These are phyloP conservation scores for Pythium utonaiense DNA, from an alignment of 352 stramenopile species.

Conservation along the genomic window DNA sequence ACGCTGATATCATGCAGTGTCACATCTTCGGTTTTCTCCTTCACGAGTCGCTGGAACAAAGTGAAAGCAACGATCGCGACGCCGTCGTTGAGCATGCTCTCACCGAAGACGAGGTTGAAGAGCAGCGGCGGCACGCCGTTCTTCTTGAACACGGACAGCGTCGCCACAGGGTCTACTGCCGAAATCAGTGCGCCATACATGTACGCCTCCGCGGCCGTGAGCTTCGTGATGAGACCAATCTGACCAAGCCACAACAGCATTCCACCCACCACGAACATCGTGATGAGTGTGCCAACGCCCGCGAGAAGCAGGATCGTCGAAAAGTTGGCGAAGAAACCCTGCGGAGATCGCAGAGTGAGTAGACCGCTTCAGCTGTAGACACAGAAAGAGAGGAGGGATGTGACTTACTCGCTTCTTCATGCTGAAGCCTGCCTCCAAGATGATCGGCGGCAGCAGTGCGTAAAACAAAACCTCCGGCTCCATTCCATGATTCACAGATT, in stretches of 20 bases:
- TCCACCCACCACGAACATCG: slow-evolving; percentile 77
- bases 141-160: slow-evolving; percentile 92
- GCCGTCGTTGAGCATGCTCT: slow-evolving; percentile 94
- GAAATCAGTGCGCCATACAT: slow-evolving; percentile 92
- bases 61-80: slow-evolving; percentile 87
- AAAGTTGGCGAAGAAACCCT: slow-evolving; percentile 88
- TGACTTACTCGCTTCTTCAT: slow-evolving; percentile 85
- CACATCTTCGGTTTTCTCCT: slow-evolving; percentile 58
- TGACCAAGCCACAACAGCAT: slow-evolving; percentile 74
- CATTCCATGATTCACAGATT: slow-evolving; percentile 79
- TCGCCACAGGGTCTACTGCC: slow-evolving; percentile 92
- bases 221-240: slow-evolving; percentile 63
- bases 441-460: slow-evolving; percentile 76
- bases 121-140: slow-evolving; percentile 81
- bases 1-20: slow-evolving; percentile 71
- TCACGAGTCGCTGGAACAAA: slow-evolving; percentile 82
- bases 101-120: slow-evolving; percentile 96
- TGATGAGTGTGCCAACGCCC: slow-evolving; percentile 73
- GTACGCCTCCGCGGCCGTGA: slow-evolving; percentile 87
- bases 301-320: slow-evolving; percentile 83
- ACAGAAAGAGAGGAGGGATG: too few relatives aligned
- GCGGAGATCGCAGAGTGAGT: neutral
- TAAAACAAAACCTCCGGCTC: slow-evolving; percentile 84
- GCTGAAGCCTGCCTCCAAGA: slow-evolving; percentile 81
- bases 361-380: too few relatives aligned